These are phyloP conservation scores for Austroboletus niveus DNA, from an alignment of 1,284 basidiomycete genomes.

Conservation along the genomic window DNA sequence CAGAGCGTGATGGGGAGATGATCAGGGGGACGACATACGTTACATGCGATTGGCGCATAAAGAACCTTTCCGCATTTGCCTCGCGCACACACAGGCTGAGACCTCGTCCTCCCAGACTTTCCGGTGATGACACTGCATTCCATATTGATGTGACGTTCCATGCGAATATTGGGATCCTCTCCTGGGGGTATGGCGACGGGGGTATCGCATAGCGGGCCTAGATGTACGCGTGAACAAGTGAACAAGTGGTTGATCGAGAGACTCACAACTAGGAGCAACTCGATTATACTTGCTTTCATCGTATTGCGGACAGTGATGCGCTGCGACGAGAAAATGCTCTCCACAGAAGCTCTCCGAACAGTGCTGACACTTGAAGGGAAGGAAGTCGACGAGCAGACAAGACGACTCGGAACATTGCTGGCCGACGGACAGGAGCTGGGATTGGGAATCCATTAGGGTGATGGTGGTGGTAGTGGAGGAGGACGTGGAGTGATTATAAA, in stretches of 20 bases:
- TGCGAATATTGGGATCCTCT: constrained; percentile 72
- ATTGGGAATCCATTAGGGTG: constrained; percentile 29
- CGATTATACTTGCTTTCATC: constrained; percentile 68
- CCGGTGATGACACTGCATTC: constrained; percentile 66
- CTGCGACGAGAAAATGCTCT: constrained; percentile 67
- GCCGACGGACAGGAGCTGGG: constrained; percentile 63
- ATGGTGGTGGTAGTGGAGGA: background rate
- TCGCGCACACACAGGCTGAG: constrained; percentile 58
- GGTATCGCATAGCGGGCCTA: constrained; percentile 66
- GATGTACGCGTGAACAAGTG: constrained; percentile 7
- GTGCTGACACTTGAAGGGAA: constrained; percentile 80
- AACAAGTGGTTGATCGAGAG: background rate
- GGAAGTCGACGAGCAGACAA: constrained; percentile 72
- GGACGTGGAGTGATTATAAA: constrained; percentile 19
- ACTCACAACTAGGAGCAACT: constrained; percentile 68
- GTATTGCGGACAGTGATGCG: constrained; percentile 66
- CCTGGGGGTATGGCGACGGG: constrained; percentile 70
- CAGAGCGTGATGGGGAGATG: background rate
- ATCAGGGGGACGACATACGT: constrained; percentile 44
- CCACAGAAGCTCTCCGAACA: constrained; percentile 66
- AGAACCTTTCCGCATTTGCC: constrained; percentile 68
- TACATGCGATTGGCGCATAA: constrained; percentile 69
- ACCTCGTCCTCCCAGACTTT: constrained; percentile 44
- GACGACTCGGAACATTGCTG: constrained; percentile 62
- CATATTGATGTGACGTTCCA: constrained; percentile 65